Conservation (phyloP, 805 yeast species). For the Kurtzmaniella cleridarum region DNA sequence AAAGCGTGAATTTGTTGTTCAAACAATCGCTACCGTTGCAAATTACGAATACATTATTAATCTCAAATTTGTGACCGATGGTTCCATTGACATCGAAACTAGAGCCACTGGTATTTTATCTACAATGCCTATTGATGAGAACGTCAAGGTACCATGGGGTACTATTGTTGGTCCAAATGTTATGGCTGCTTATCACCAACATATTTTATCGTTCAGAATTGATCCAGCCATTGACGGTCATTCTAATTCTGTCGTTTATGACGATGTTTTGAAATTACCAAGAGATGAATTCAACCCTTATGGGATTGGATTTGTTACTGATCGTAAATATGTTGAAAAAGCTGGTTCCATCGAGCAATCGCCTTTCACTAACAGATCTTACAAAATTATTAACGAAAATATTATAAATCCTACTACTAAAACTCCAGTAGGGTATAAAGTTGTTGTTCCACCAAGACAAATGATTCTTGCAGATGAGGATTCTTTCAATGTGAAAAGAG, state of each 20-base stretch:
- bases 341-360: slow-evolving; percentile 70
- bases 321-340: slow-evolving; percentile 61
- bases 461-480: slow-evolving; percentile 63
- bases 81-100: slow-evolving; percentile 70
- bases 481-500: slow-evolving; percentile 65
- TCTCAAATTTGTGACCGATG: slow-evolving; percentile 70
- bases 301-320: slow-evolving; percentile 64
- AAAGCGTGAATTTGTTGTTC: slow-evolving; percentile 73
- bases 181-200: slow-evolving; percentile 83
- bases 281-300: slow-evolving; percentile 54
- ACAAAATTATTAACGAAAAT: slow-evolving; percentile 71
- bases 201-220: slow-evolving; percentile 70
- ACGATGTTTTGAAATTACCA: slow-evolving; percentile 61
- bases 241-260: slow-evolving; percentile 65
- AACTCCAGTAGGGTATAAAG: slow-evolving; percentile 73
- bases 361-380: slow-evolving; percentile 69
- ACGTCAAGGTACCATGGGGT: slow-evolving; percentile 64
- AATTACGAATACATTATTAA: slow-evolving; percentile 77
- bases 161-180: slow-evolving; percentile 76
- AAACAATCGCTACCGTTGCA: slow-evolving; percentile 79
- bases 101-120: slow-evolving; percentile 86
- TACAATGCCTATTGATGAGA: slow-evolving; percentile 75
- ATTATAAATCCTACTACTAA: slow-evolving; percentile 63
- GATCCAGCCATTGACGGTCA: slow-evolving; percentile 83
- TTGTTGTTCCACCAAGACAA: slow-evolving; percentile 69